Percentiles rank a stretch among this genome's conserved stretches.
phyloP scores from a whole-genome alignment of 441 rosid genomes.

The Syzygium syzygioides region DNA sequence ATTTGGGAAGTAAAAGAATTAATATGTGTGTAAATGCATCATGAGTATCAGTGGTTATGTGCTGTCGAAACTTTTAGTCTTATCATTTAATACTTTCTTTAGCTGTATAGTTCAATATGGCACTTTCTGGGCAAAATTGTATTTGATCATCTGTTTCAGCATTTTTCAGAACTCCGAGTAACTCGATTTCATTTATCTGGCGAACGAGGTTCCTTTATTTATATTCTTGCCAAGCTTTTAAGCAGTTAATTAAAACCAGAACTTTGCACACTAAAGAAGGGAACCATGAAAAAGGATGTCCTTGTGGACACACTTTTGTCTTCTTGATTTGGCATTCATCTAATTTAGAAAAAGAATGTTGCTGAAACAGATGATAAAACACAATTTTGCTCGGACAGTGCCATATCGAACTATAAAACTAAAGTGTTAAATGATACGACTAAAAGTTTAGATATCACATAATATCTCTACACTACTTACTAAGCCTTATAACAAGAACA shows the following conservation, averaged over 20 bases:
- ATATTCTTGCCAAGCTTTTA: no score
- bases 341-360: not conserved
- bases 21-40: not conserved
- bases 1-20: not conserved
- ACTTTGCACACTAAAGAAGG: no score
- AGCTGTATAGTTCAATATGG: not conserved
- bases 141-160: slow-evolving; percentile 32
- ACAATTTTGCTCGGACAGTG: no score
- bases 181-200: not conserved
- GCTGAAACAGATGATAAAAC: no score
- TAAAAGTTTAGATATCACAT: not conserved
- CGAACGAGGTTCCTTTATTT: not conserved
- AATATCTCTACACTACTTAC: not conserved
- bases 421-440: no score
- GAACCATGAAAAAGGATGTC: not conserved
- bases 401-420: no score
- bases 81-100: not conserved
- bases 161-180: slow-evolving; percentile 69
- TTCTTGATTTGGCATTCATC: not conserved
- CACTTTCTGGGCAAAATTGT: not conserved
- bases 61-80: not conserved
- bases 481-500: not conserved
- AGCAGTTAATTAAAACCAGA: no score
- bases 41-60: not conserved
- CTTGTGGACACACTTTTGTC: not conserved